Evolutionary conservation across 768 basidiomycete species (phyloP).

Genomic region (Suillus ampliporus): DNA sequence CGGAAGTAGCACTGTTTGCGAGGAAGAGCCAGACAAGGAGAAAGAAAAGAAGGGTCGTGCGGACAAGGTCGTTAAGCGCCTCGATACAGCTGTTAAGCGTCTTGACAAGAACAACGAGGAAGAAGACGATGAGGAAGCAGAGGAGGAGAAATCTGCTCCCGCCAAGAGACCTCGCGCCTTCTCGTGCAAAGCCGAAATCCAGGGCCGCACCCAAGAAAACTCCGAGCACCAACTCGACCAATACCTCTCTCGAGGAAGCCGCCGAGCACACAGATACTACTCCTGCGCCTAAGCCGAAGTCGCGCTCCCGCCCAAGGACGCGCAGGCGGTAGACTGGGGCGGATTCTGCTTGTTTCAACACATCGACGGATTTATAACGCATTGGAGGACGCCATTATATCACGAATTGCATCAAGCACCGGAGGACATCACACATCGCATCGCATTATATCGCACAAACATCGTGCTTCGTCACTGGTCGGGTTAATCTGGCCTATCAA

Average conservation of each 20-base stretch:
- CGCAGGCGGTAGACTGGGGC: constrained; percentile 34
- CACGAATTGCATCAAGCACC: constrained; percentile 19
- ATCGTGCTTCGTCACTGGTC: constrained; percentile 15
- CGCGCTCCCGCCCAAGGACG: constrained; percentile 33
- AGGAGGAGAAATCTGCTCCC: constrained; percentile 15
- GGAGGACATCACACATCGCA: constrained; percentile 25
- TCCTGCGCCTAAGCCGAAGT: constrained; percentile 35
- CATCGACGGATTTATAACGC: constrained; percentile 7
- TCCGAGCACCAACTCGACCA: constrained; percentile 9
- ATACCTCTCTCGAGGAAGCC: constrained; percentile 22
- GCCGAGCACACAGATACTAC: constrained; percentile 19
- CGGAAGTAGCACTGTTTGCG: constrained; percentile 40
- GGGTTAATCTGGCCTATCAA: neutral
- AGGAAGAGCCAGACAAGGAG: constrained; percentile 33
- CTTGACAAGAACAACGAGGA: constrained; percentile 18
- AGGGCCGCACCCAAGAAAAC: constrained; percentile 15
- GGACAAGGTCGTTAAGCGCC: neutral
- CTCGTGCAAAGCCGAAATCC: constrained; percentile 30
- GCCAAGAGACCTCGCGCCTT: constrained; percentile 28
- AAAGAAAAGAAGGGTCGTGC: constrained; percentile 24
- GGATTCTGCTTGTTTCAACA: constrained; percentile 8
- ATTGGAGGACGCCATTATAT: constrained; percentile 4
- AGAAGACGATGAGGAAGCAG: constrained; percentile 22
- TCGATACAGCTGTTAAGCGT: neutral
- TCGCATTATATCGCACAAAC: constrained; percentile 8